A percentile compares a stretch with the other conserved stretches of the same genome.
Evolutionary conservation across 176 grass and related monocot species (phyloP).

Genomic region (Oryza coarctata): DNA sequence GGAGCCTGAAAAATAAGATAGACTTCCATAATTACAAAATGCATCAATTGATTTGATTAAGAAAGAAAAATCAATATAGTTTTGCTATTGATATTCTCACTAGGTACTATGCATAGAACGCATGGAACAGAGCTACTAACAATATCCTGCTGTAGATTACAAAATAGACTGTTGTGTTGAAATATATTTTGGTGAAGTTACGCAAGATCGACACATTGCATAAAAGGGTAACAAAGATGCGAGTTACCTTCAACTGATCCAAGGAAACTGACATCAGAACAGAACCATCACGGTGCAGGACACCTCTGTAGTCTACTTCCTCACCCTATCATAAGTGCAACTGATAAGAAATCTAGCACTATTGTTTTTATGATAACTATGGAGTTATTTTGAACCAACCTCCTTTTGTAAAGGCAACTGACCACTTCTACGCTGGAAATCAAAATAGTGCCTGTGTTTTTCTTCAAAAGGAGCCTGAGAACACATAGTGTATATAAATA

Average conservation of each 20-base stretch:
- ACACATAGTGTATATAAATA: constrained; percentile 21
- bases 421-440: constrained; percentile 94
- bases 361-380: constrained; percentile 15
- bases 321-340: constrained; percentile 56
- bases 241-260: constrained; percentile 77
- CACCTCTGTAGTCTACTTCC: constrained; percentile 93
- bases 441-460: constrained; percentile 89
- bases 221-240: neutral
- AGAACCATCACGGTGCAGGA: constrained; percentile 96
- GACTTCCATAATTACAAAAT: constrained; percentile 26
- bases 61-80: constrained; percentile 5
- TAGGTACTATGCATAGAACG: constrained; percentile 18
- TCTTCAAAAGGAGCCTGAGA: constrained; percentile 83
- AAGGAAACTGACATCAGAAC: constrained; percentile 95
- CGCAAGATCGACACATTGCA: neutral
- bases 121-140: neutral
- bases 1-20: constrained; percentile 57
- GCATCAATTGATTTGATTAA: constrained; percentile 6
- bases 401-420: constrained; percentile 96
- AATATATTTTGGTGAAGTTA: constrained; percentile 3
- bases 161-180: neutral
- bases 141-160: neutral
- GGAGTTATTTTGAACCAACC: constrained; percentile 44
- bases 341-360: constrained; percentile 25
- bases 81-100: neutral